Conservation (phyloP, 2,329 filamentous ascomycete genomes). For the Ascochyta pisi region DNA sequence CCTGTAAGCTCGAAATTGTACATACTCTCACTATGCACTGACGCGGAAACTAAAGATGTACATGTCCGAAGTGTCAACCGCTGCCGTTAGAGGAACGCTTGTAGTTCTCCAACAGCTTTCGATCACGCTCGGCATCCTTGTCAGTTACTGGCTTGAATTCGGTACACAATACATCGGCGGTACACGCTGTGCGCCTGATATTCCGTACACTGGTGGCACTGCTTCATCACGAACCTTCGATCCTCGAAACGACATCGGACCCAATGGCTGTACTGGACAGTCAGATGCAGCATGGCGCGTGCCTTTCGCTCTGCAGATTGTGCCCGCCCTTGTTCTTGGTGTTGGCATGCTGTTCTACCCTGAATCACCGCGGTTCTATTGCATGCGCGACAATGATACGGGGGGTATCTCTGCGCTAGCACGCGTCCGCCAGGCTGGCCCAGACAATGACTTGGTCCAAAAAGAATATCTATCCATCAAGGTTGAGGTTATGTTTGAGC, state of each 20-base stretch:
- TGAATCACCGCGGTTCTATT: conserved; percentile 37
- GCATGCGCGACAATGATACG: conserved; percentile 47
- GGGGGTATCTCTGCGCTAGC: conserved; percentile 57
- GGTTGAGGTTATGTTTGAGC: conserved; percentile 63
- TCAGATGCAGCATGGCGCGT: conserved; percentile 63
- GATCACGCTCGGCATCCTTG: conserved; percentile 29
- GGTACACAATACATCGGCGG: conserved; percentile 32
- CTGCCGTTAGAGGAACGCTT: conserved; percentile 29
- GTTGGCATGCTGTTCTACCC: conserved; percentile 58
- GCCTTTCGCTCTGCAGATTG: conserved; percentile 78
- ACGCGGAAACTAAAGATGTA: conserved; percentile 17
- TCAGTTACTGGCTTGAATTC: conserved; percentile 31
- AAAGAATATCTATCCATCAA: conserved; percentile 65
- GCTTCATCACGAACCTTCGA: conserved; percentile 49
- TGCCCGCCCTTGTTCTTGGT: conserved; percentile 78
- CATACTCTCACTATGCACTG: neutral
- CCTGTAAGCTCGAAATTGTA: conserved; percentile 8
- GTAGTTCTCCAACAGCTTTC: conserved; percentile 30
- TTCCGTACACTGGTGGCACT: conserved; percentile 57
- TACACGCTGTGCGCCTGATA: conserved; percentile 55
- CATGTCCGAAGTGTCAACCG: conserved; percentile 31
- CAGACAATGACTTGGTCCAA: conserved; percentile 63
- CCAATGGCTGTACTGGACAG: conserved; percentile 30
- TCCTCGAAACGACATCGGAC: conserved; percentile 28
- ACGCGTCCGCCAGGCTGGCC: conserved; percentile 52